Conservation (phyloP, 352 stramenopile species). For the Pythium utonaiense region DNA sequence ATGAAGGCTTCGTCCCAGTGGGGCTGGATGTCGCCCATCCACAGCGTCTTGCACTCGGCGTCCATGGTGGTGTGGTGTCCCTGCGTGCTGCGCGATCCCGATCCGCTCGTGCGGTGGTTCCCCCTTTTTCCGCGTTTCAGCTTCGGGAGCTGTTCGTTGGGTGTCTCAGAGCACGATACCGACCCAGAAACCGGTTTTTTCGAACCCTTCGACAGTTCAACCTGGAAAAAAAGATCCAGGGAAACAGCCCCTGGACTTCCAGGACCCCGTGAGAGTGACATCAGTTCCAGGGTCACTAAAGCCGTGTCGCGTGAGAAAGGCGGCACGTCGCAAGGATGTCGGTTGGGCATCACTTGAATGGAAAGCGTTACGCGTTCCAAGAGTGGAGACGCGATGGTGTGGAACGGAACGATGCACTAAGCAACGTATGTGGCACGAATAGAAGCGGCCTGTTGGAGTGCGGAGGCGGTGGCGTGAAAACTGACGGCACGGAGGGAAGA, state of each 20-base stretch:
- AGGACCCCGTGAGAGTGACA: not conserved
- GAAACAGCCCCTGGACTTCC: no score
- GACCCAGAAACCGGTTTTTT: slow-evolving; percentile 22
- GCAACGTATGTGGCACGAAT: no score
- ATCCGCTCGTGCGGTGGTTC: not conserved
- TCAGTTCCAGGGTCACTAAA: not conserved
- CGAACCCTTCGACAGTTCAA: slow-evolving; percentile 21
- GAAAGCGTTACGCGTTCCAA: not conserved
- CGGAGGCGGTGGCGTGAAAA: not conserved
- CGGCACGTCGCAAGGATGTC: no score
- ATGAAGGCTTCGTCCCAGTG: slow-evolving; percentile 90
- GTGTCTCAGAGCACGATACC: slow-evolving; percentile 25
- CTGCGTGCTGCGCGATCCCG: not conserved
- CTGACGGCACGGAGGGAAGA: not conserved
- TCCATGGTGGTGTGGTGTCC: slow-evolving; percentile 23
- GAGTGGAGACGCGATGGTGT: not conserved
- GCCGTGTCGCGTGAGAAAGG: no score
- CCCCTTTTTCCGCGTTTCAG: slow-evolving; percentile 20
- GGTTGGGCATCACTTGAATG: no score
- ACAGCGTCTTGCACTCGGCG: slow-evolving; percentile 82
- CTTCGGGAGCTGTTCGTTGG: slow-evolving; percentile 7
- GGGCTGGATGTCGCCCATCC: slow-evolving; percentile 90
- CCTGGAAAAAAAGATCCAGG: slow-evolving; percentile 3
- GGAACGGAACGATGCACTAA: not conserved
- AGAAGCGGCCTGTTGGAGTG: no score